A percentile compares a stretch with the other conserved stretches of the same genome.
Evolutionary conservation across 2,329 filamentous ascomycete species (phyloP).

Genomic region (Penicillium crustosum): DNA sequence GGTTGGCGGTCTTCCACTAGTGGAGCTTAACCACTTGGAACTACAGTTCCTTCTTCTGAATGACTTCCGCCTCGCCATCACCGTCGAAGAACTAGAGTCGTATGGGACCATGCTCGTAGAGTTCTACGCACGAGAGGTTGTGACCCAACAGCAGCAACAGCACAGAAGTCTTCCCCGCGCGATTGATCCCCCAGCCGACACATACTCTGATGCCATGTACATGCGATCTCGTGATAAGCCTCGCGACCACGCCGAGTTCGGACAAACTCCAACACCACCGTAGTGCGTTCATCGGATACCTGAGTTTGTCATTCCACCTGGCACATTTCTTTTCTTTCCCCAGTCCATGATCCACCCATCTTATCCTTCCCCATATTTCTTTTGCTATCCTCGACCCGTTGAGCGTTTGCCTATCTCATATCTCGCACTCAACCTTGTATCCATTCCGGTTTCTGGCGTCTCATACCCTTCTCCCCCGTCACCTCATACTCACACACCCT

Average conservation of each 20-base stretch:
- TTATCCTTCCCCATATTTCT: background rate
- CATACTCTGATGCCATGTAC: slow-evolving; percentile 34
- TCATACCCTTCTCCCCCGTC: slow-evolving; percentile 17
- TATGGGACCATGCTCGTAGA: slow-evolving; percentile 99
- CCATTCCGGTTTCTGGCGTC: slow-evolving; percentile 13
- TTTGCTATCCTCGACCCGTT: background rate
- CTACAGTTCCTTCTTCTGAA: slow-evolving; percentile 94
- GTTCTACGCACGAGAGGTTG: slow-evolving; percentile 90
- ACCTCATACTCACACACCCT: background rate
- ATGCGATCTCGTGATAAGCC: slow-evolving; percentile 34
- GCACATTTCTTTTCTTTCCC: background rate
- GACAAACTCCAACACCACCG: slow-evolving; percentile 39
- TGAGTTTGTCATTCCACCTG: background rate
- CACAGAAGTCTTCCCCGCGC: slow-evolving; percentile 19
- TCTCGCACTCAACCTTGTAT: slow-evolving; percentile 6
- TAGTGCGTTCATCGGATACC: slow-evolving; percentile 14
- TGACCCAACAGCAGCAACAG: slow-evolving; percentile 55
- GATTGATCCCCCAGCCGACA: slow-evolving; percentile 19
- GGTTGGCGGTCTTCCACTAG: slow-evolving; percentile 90
- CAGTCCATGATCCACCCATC: background rate
- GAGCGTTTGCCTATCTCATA: slow-evolving; percentile 8
- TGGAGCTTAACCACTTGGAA: slow-evolving; percentile 93
- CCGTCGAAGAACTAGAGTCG: slow-evolving; percentile 91
- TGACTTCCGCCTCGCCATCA: slow-evolving; percentile 89
- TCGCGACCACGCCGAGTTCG: slow-evolving; percentile 25